Percentiles rank a stretch among this genome's conserved stretches.
Evolutionary conservation across 2,329 filamentous ascomycete species (phyloP).

Genomic region (Tolypocladium ophioglossoides): DNA sequence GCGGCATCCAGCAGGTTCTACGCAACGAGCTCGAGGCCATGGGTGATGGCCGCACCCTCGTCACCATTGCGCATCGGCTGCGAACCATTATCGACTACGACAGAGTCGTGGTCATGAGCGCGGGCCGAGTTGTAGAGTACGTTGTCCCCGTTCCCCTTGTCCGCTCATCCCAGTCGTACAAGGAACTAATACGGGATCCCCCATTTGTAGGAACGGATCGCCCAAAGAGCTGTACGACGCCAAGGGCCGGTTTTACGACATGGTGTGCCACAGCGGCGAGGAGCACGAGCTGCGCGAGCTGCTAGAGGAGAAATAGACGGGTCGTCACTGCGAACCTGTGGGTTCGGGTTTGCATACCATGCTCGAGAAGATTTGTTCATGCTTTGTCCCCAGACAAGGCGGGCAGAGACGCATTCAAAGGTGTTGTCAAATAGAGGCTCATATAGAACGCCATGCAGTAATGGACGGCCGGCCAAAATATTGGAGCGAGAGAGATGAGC

Average conservation of each 20-base stretch:
- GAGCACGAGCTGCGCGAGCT: conserved; percentile 32
- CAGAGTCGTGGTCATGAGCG: conserved; percentile 44
- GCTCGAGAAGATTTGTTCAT: background rate
- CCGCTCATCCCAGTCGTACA: background rate
- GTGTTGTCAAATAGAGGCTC: background rate
- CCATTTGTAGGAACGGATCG: conserved; percentile 27
- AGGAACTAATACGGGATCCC: background rate
- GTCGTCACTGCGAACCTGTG: background rate
- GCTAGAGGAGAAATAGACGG: conserved; percentile 10
- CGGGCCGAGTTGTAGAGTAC: conserved; percentile 42
- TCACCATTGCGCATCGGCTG: conserved; percentile 48
- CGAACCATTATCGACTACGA: conserved; percentile 51
- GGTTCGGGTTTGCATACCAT: background rate
- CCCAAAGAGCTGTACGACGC: conserved; percentile 34
- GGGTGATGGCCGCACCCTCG: conserved; percentile 37
- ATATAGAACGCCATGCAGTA: background rate
- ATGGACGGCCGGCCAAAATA: background rate
- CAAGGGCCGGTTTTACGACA: conserved; percentile 39
- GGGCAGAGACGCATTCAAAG: background rate
- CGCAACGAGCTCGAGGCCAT: conserved; percentile 35
- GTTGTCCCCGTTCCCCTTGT: conserved; percentile 4
- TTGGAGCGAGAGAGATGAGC: no score
- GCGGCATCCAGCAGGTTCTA: conserved; percentile 42
- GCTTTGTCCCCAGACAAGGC: background rate
- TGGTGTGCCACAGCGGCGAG: conserved; percentile 45